Base-by-base conservation (phyloP, 306 rosid genomes). In the Mimosa bimucronata region DNA sequence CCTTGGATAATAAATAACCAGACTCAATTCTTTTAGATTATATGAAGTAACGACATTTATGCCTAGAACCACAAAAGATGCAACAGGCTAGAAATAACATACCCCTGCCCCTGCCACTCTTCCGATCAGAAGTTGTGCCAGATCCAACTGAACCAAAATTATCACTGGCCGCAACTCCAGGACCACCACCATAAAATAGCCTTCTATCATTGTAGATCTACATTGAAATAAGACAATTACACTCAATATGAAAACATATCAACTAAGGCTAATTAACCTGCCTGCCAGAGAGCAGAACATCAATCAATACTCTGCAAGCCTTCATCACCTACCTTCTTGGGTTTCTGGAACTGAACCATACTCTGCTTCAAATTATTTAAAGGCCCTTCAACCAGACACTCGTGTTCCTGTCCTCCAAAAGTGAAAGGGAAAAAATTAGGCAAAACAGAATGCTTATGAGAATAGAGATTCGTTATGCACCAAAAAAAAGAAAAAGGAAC, bases 311-410 rank as follows among this genome's bases (percentile, higher is more conserved):
- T 31, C 40, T 28, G 31, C 30, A 55, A 81, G 44, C 46, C 77
- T 70, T 58, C 68, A 45, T 30, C 30, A 46, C 77, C 71, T 74
- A 96, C 99, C 99, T 96, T 96, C 82, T 96, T 96, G 48, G 99
- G 99, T 85, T 96, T 96, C 85, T 92, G 99, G 85, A 96, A 96
- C 75, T 96, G 99, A 82, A 96, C 98, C 99, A 96, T 91, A 83
- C 99, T 96, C 88, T 93, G 99, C 85, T 96, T 96, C 88, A 96
- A 84, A 84, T 96, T 96, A 86, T 91, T 96, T 70, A 96, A 79
- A 10, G 99, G 99, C 55, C 99, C 99, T 84, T 96, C 99, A 72
- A 96, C 99, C 93, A 96, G 91, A 87, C 99, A 96, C 84, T 96
- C 99, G 14, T 96, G 92, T 75, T 96, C 99, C 99, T 96, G 87